Conservation (phyloP, 2,329 filamentous ascomycete species). For the Rutstroemia sp. region DNA sequence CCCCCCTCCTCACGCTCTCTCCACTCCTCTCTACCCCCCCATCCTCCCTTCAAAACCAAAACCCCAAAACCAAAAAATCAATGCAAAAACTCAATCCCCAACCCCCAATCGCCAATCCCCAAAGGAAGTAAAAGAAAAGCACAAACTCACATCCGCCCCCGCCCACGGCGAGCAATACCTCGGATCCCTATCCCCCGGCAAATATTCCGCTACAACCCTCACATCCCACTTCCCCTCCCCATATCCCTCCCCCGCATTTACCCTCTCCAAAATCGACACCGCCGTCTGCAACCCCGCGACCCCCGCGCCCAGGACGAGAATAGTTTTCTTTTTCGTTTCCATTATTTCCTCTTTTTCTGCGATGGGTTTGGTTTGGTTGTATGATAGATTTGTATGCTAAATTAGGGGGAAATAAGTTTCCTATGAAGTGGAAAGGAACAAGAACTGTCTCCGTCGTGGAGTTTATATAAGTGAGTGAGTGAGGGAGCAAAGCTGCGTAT, state of each 20-base stretch:
- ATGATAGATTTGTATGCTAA: too few relatives aligned
- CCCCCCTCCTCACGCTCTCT: too few relatives aligned
- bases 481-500: too few relatives aligned
- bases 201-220: constrained; percentile 36
- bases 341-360: too few relatives aligned
- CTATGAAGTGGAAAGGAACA: too few relatives aligned
- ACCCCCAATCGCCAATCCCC: too few relatives aligned
- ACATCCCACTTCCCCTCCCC: not conserved
- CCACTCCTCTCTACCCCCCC: constrained; percentile 12
- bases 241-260: too few relatives aligned
- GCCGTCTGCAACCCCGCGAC: constrained; percentile 38
- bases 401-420: too few relatives aligned
- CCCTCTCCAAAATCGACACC: not conserved
- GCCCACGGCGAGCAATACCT: constrained; percentile 31
- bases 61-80: not conserved
- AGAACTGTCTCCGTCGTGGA: too few relatives aligned
- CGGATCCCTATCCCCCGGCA: constrained; percentile 29
- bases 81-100: constrained; percentile 12
- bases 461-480: too few relatives aligned
- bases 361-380: too few relatives aligned
- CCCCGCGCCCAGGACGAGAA: constrained; percentile 33
- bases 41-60: not conserved
- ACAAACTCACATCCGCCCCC: constrained; percentile 34
- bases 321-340: not conserved
- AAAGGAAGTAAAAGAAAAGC: too few relatives aligned